Conservation (phyloP, 1,284 basidiomycete species). For the Tilletia indica region DNA sequence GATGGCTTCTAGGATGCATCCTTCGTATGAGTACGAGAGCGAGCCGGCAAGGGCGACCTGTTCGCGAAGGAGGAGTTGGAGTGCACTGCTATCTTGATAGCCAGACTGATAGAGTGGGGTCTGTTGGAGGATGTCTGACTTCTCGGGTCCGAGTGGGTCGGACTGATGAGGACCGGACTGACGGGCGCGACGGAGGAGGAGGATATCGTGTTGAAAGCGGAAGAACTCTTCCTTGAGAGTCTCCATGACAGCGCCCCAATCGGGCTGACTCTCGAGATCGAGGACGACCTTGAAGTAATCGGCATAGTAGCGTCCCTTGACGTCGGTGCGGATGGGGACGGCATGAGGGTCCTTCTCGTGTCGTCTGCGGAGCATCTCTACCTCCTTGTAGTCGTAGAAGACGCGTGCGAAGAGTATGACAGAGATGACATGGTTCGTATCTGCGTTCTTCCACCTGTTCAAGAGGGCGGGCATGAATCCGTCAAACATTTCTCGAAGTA, state of each 20-base stretch:
- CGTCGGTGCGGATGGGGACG: constrained; percentile 69
- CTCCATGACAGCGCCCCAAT: constrained; percentile 83
- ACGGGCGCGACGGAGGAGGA: constrained; percentile 36
- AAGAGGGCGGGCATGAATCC: constrained; percentile 56
- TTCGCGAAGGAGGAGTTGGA: constrained; percentile 31
- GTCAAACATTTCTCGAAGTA: constrained; percentile 96
- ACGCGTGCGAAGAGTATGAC: constrained; percentile 93
- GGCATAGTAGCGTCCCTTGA: constrained; percentile 77
- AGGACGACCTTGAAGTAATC: constrained; percentile 71
- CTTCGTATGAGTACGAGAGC: constrained; percentile 85
- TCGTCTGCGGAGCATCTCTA: constrained; percentile 37
- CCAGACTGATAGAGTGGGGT: constrained; percentile 11
- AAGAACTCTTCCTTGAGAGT: constrained; percentile 71
- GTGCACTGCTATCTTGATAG: constrained; percentile 1
- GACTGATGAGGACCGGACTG: constrained; percentile 28
- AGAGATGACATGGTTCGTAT: constrained; percentile 88
- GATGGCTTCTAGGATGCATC: constrained; percentile 88
- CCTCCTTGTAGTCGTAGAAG: constrained; percentile 70
- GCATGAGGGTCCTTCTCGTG: constrained; percentile 58
- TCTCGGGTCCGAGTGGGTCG: constrained; percentile 33
- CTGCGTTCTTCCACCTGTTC: constrained; percentile 61
- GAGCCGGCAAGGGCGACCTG: constrained; percentile 61
- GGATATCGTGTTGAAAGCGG: constrained; percentile 54
- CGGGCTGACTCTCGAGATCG: constrained; percentile 80
- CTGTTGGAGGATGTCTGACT: constrained; percentile 3